phyloP scores from a whole-genome alignment of 768 basidiomycete genomes.

The Hericium alpestre region DNA sequence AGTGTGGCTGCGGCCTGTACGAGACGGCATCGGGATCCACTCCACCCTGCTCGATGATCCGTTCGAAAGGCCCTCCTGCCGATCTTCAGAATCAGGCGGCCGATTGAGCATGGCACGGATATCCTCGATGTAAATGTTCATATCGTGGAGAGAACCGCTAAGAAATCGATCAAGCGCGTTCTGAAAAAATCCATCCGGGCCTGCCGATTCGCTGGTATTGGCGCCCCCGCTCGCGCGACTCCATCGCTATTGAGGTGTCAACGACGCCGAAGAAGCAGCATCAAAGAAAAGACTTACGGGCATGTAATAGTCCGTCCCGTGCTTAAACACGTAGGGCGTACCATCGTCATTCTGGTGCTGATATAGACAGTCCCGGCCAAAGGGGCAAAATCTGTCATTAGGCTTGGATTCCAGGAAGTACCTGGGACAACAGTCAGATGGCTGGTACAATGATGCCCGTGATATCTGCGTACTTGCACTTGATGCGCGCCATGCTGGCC shows the following conservation, averaged over 20 bases:
- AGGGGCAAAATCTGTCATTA: conserved; percentile 54
- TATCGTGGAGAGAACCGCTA: neutral
- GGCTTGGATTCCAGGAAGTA: conserved; percentile 49
- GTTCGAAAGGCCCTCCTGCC: too few relatives aligned
- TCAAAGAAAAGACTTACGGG: conserved; percentile 24
- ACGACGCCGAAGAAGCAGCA: too few relatives aligned
- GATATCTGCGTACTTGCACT: conserved; percentile 46
- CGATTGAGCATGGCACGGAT: neutral
- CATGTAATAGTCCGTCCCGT: conserved; percentile 48
- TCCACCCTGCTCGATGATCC: neutral
- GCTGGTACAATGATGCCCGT: neutral
- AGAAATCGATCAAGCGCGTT: neutral
- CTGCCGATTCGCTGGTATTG: neutral
- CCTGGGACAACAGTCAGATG: conserved; percentile 22
- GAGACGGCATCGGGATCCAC: neutral
- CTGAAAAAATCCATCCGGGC: neutral
- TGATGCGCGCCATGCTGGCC: conserved; percentile 58
- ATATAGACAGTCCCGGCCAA: conserved; percentile 76
- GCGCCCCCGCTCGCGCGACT: too few relatives aligned
- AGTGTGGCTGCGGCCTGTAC: neutral
- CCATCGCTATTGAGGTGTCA: conserved; percentile 1
- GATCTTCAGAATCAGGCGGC: neutral
- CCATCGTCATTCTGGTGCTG: conserved; percentile 61
- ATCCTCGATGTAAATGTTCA: neutral
- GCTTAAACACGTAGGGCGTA: conserved; percentile 40